A percentile compares a stretch with the other conserved stretches of the same genome.
Evolutionary conservation across 176 grass and related monocot species (phyloP).

Genomic region (Alloteropsis semialata): DNA sequence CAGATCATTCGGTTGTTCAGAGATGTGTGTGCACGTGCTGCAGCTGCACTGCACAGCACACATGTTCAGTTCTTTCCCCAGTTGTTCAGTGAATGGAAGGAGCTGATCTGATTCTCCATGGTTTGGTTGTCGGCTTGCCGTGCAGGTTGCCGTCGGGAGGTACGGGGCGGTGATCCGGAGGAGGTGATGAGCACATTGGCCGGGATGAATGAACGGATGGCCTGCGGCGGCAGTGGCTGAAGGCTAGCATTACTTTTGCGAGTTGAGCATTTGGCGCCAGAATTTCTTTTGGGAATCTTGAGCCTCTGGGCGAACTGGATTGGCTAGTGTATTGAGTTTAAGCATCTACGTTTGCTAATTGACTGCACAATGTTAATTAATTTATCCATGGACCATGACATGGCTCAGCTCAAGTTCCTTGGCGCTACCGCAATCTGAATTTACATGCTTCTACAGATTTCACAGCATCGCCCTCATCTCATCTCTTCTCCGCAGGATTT

Average conservation of each 20-base stretch:
- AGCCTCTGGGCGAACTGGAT: background rate
- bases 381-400: too few species aligned
- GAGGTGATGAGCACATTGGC: background rate
- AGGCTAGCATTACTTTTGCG: background rate
- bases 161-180: constrained; percentile 71
- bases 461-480: background rate
- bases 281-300: background rate
- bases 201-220: background rate
- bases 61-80: background rate
- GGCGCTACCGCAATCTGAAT: too few species aligned
- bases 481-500: background rate
- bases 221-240: background rate
- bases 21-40: too few species aligned
- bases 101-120: background rate
- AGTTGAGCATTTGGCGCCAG: background rate
- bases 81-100: background rate
- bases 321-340: background rate
- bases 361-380: too few species aligned
- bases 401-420: too few species aligned
- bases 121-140: background rate
- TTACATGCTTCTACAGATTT: background rate
- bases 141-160: constrained; percentile 62
- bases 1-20: too few species aligned
- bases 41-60: background rate
- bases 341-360: too few species aligned